Conservation (phyloP, 2,329 filamentous ascomycete genomes). For the Venturia nashicola region DNA sequence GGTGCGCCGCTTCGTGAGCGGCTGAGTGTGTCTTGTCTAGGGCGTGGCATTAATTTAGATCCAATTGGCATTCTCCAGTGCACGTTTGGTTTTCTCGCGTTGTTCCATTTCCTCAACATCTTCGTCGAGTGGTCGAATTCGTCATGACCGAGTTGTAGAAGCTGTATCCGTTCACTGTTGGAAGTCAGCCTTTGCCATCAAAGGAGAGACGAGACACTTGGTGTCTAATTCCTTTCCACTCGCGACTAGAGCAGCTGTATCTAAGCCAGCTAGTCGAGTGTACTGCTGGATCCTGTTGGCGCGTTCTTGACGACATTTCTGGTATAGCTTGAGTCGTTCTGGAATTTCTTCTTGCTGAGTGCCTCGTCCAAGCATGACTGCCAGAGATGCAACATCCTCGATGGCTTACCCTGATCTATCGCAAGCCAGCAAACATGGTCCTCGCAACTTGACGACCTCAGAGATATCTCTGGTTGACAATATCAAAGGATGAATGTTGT, state of each 20-base stretch:
- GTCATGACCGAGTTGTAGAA: conserved; percentile 45
- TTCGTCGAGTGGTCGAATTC: conserved; percentile 44
- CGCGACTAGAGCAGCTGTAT: conserved; percentile 17
- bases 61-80: conserved; percentile 31
- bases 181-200: neutral
- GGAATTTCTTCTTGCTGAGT: conserved; percentile 35
- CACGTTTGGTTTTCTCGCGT: conserved; percentile 27
- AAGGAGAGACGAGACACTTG: conserved; percentile 8
- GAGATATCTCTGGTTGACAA: neutral
- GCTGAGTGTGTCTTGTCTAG: conserved; percentile 22
- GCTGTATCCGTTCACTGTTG: conserved; percentile 28
- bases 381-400: conserved; percentile 51
- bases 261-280: conserved; percentile 40
- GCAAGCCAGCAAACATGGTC: neutral
- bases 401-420: conserved; percentile 48
- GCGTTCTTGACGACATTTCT: conserved; percentile 44
- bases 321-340: conserved; percentile 46
- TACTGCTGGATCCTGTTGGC: conserved; percentile 46
- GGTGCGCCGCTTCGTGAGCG: conserved; percentile 14
- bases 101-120: conserved; percentile 37
- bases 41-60: conserved; percentile 29
- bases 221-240: conserved; percentile 16
- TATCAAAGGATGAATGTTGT: neutral
- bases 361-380: conserved; percentile 40
- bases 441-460: neutral